Conservation (phyloP, 441 rosid genomes). For the Populus hybrid region DNA sequence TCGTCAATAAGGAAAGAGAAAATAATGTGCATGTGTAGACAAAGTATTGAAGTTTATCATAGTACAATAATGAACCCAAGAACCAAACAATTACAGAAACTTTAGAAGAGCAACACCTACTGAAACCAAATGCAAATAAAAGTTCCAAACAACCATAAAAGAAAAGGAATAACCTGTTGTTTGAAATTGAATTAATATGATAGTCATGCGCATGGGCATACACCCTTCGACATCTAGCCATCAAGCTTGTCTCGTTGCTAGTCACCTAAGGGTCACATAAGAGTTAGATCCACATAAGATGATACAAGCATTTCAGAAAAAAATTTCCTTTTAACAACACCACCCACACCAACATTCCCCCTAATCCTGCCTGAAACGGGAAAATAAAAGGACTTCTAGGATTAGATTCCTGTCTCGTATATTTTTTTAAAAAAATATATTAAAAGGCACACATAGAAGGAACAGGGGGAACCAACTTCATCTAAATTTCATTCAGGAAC, state of each 20-base stretch:
- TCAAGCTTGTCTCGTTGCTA: conserved; percentile 74
- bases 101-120: neutral
- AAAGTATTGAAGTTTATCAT: neutral
- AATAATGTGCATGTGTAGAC: conserved; percentile 2
- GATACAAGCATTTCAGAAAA: conserved; percentile 7
- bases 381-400: neutral
- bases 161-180: conserved; percentile 62
- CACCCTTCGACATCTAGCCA: conserved; percentile 93
- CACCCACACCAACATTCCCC: neutral
- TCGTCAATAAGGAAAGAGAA: conserved; percentile 13
- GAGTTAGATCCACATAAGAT: conserved; percentile 22
- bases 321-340: neutral
- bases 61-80: neutral
- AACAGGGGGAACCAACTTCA: neutral
- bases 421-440: neutral
- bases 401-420: neutral
- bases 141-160: neutral
- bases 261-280: conserved; percentile 49
- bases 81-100: neutral
- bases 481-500: neutral
- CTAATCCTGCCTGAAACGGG: neutral
- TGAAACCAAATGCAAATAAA: neutral
- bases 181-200: conserved; percentile 97
- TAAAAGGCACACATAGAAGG: neutral
- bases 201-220: conserved; percentile 99